phyloP scores from a whole-genome alignment of 768 basidiomycete species.

The Myochromella boudieri region DNA sequence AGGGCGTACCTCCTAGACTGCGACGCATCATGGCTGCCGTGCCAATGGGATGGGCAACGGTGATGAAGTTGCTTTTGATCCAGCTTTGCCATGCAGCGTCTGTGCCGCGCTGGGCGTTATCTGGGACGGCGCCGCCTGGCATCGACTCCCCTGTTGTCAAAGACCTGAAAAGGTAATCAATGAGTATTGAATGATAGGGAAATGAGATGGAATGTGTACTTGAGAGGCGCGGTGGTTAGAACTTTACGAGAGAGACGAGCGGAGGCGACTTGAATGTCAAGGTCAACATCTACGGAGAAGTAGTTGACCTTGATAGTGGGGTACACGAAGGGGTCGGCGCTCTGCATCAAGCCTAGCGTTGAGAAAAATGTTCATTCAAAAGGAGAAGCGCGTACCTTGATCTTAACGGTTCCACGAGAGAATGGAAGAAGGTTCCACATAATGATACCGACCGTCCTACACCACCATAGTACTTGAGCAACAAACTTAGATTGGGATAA shows the following conservation, averaged over 20 bases:
- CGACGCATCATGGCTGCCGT: constrained; percentile 45
- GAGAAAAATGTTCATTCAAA: neutral
- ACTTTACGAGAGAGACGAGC: constrained; percentile 43
- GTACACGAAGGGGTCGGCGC: constrained; percentile 44
- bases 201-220: constrained; percentile 24
- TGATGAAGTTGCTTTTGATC: constrained; percentile 41
- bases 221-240: constrained; percentile 40
- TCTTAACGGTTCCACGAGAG: constrained; percentile 49
- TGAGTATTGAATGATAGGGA: neutral
- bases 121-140: constrained; percentile 42
- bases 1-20: constrained; percentile 32
- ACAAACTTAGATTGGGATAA: neutral
- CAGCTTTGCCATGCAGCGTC: constrained; percentile 46
- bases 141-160: constrained; percentile 42
- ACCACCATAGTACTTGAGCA: neutral
- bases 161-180: constrained; percentile 17
- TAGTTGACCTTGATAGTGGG: constrained; percentile 51
- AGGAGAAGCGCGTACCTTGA: constrained; percentile 31
- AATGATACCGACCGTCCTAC: constrained; percentile 44
- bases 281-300: constrained; percentile 48
- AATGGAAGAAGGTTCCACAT: constrained; percentile 59
- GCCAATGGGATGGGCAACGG: constrained; percentile 50
- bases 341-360: constrained; percentile 23
- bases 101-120: constrained; percentile 41
- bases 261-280: constrained; percentile 49